Evolutionary conservation across 805 yeast species (phyloP).

Genomic region (Ogataea ramenticola): DNA sequence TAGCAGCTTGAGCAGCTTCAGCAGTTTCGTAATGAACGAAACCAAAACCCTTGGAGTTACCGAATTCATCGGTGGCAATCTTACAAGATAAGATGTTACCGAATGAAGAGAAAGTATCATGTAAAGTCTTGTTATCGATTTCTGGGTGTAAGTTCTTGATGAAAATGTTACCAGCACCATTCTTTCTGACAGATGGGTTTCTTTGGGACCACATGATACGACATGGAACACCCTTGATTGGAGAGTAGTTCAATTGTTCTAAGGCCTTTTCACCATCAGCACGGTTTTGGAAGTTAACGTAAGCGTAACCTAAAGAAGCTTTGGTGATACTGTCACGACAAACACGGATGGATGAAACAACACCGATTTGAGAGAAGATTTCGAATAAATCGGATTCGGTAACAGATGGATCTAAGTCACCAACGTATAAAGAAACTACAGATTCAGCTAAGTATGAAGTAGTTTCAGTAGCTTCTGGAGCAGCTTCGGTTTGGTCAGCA

Average conservation of each 20-base stretch:
- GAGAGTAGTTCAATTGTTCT: conserved; percentile 90
- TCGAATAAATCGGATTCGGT: conserved; percentile 94
- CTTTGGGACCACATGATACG: conserved; percentile 99
- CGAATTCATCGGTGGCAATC: conserved; percentile 91
- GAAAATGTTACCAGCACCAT: conserved; percentile 94
- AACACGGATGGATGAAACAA: conserved; percentile 93
- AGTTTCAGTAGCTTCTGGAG: conserved; percentile 24
- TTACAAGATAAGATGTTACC: conserved; percentile 95
- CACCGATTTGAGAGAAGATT: conserved; percentile 90
- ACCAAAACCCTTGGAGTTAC: conserved; percentile 92
- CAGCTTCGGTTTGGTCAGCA: conserved; percentile 16
- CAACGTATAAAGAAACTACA: conserved; percentile 89
- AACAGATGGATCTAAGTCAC: conserved; percentile 89
- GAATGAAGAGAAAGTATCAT: conserved; percentile 95
- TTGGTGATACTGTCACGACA: conserved; percentile 98
- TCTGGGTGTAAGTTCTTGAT: conserved; percentile 98
- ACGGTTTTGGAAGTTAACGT: conserved; percentile 87
- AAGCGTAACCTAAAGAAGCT: conserved; percentile 96
- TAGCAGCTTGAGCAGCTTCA: conserved; percentile 90
- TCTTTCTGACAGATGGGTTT: conserved; percentile 91
- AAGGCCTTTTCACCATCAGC: conserved; percentile 92
- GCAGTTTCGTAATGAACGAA: conserved; percentile 93
- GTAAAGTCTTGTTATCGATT: conserved; percentile 97
- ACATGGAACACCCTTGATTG: conserved; percentile 92
- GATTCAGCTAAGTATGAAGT: conserved; percentile 43